Base-by-base conservation (phyloP, 495 filamentous ascomycete species). In the Neurospora intermedia region DNA sequence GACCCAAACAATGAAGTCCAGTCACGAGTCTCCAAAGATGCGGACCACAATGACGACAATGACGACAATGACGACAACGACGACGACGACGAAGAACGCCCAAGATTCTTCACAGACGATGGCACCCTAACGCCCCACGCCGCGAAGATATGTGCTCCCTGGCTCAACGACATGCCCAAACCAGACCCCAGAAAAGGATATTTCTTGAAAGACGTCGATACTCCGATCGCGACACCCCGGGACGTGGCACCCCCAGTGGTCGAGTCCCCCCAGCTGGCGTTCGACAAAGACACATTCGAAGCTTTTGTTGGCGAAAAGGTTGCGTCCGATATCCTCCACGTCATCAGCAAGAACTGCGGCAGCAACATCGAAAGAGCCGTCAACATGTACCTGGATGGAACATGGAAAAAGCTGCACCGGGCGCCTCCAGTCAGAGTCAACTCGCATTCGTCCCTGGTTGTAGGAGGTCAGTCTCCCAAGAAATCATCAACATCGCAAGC, bases 351-450 rank as follows among this genome's bases (percentile, higher is more conserved):
- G n/a, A 84, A 85, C n/a, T 88, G 91, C 16, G 87, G 86, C 6
- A 84, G 88, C 73, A 83, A 90, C 73, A 78, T 93, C 10, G 89
- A 92, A 77, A 83, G 86, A 76, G 92, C 91, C 8, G 87, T 94
- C 71, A 92, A 93, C 76, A 92, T 97, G 83, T 99, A 94, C 78
- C 91, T 97, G 69, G 96, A 99, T 76, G 95, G 94, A 16, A 97
- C 94, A 6, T 98, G 93, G 93, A 94, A 91, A 76, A 87, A 80
- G 2, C 75, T 83, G 18, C 78, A 79, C 72, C 70, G 70, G 72
- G 76, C 77, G 70, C n/a, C 72, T 10, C 43, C 77, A 4, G 54
- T 66, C 54, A 35, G 11, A 7, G 54, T 66, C 54, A 66, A 66
- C 54, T 66, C 54, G 54, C 54, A 66, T 10, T 35, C 54, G 54